phyloP scores from a whole-genome alignment of 441 rosid species.

The Geranium incanum region DNA sequence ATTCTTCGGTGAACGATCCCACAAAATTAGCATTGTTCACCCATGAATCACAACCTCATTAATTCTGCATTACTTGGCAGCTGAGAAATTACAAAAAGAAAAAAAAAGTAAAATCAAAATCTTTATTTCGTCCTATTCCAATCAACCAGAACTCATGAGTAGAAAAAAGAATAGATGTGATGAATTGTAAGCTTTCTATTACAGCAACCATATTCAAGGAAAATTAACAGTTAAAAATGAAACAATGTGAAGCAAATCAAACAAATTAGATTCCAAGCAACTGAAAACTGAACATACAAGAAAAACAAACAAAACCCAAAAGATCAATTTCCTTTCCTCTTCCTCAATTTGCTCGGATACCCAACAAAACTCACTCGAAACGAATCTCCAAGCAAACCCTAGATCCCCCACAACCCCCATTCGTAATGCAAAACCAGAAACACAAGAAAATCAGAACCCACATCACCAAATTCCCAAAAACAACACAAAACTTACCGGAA shows the following conservation, averaged over 20 bases:
- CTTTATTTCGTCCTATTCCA: background rate
- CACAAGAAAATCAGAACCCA: background rate
- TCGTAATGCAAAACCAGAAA: background rate
- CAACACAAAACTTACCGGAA: background rate
- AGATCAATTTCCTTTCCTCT: background rate
- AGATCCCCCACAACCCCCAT: background rate
- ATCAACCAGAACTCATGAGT: background rate
- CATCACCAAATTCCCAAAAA: background rate
- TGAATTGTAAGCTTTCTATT: background rate
- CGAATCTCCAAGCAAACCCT: background rate
- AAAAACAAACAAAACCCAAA: background rate
- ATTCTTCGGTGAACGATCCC: constrained; percentile 23
- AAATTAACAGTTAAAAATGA: background rate
- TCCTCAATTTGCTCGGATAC: background rate
- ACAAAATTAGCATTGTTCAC: constrained; percentile 12
- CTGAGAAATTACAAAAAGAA: constrained; percentile 1
- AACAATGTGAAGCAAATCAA: background rate
- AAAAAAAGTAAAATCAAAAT: background rate
- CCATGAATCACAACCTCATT: constrained; percentile 17
- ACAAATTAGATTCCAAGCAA: background rate
- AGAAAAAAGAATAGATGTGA: background rate
- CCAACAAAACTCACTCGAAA: background rate
- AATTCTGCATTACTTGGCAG: background rate
- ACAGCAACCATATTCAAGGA: background rate
- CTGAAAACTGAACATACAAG: background rate